Conservation (phyloP, 768 basidiomycete genomes). For the Suillus weaverae region DNA sequence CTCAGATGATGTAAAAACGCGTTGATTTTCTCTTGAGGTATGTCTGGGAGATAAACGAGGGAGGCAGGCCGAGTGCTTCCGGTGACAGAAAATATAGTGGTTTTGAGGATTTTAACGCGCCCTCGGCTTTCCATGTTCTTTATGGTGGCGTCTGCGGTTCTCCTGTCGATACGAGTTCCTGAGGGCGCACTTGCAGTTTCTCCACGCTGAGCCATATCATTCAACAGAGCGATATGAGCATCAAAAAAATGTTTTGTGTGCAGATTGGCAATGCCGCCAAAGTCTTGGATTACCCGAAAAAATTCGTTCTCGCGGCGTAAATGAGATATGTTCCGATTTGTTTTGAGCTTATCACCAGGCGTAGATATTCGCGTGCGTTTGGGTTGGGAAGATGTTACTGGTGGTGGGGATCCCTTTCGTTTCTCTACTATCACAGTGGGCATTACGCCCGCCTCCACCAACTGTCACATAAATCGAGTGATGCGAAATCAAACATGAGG, state of each 20-base stretch:
- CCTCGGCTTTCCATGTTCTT: slow-evolving; percentile 63
- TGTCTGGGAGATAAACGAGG: slow-evolving; percentile 65
- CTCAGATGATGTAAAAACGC: slow-evolving; percentile 58
- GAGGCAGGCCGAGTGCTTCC: slow-evolving; percentile 59
- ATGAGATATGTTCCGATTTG: slow-evolving; percentile 70
- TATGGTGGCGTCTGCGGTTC: slow-evolving; percentile 63
- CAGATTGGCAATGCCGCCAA: slow-evolving; percentile 67
- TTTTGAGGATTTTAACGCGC: slow-evolving; percentile 69
- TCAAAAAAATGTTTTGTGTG: slow-evolving; percentile 71
- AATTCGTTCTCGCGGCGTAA: slow-evolving; percentile 82
- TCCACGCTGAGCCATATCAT: slow-evolving; percentile 53
- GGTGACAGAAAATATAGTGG: slow-evolving; percentile 57
- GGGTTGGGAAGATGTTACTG: slow-evolving; percentile 20
- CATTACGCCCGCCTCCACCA: background rate
- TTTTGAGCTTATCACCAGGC: slow-evolving; percentile 18
- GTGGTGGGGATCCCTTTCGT: slow-evolving; percentile 12
- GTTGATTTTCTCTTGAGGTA: slow-evolving; percentile 53
- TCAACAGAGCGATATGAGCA: slow-evolving; percentile 62
- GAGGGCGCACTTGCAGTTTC: slow-evolving; percentile 70
- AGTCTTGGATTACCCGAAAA: slow-evolving; percentile 58
- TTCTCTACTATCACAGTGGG: slow-evolving; percentile 11
- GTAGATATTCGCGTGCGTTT: slow-evolving; percentile 13
- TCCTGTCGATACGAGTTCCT: slow-evolving; percentile 71
- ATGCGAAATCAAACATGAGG: background rate
- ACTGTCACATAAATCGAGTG: background rate